Conservation (phyloP, 192 early-diverging fungal genomes). For the Funneliformis mosseae region DNA sequence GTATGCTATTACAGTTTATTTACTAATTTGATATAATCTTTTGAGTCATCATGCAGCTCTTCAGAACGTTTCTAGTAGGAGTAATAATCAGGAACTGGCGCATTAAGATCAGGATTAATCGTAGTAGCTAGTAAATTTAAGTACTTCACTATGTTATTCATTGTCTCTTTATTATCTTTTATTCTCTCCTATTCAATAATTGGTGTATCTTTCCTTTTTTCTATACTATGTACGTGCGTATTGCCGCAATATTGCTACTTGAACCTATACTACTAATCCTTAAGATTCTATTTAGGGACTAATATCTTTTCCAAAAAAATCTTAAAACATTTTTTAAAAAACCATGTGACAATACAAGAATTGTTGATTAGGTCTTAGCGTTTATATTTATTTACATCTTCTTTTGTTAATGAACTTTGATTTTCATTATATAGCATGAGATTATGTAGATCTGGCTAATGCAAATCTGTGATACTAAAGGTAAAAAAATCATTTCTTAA, state of each 20-base stretch:
- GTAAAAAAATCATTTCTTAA: constrained; percentile 15
- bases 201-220: not conserved
- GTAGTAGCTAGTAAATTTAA: not conserved
- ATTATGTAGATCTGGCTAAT: not conserved
- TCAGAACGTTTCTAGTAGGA: not conserved
- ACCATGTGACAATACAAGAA: too few relatives aligned
- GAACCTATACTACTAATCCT: not conserved
- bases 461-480: not conserved
- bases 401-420: too few relatives aligned
- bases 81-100: not conserved
- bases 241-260: not conserved
- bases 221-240: not conserved
- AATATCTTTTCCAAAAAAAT: too few relatives aligned
- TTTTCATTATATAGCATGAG: too few relatives aligned
- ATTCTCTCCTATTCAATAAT: constrained; percentile 1
- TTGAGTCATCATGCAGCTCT: not conserved
- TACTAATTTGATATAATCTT: not conserved
- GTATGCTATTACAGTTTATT: not conserved
- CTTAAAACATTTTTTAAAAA: too few relatives aligned
- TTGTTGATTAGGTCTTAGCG: too few relatives aligned
- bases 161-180: not conserved
- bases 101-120: not conserved
- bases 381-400: too few relatives aligned
- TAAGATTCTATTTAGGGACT: too few relatives aligned
- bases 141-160: not conserved